Percentiles rank a stretch among this genome's conserved stretches.
These are phyloP conservation scores for Phytopythium ostracodes DNA, from an alignment of 352 stramenopile genomes.

Conservation along the genomic window DNA sequence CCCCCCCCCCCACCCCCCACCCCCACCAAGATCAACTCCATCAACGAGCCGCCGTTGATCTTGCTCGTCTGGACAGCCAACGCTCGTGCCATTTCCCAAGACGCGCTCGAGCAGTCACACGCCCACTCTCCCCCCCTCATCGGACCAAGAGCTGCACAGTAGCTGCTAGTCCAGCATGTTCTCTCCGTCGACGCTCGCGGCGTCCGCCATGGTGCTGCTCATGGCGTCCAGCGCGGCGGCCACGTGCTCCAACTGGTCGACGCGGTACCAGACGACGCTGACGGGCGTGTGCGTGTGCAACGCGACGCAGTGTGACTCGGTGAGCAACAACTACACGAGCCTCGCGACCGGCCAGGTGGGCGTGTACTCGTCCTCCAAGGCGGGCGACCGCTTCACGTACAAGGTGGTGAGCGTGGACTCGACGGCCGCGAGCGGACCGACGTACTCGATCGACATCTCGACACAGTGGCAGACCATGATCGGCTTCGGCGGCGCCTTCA, in stretches of 20 bases:
- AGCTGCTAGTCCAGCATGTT: neutral
- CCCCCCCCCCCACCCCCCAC: too few relatives aligned
- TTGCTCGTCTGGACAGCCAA: neutral
- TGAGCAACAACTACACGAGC: slow-evolving; percentile 41
- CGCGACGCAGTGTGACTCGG: slow-evolving; percentile 41
- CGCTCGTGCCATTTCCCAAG: neutral
- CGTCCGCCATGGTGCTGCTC: slow-evolving; percentile 1
- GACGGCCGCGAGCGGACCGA: slow-evolving; percentile 19
- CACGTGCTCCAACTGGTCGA: slow-evolving; percentile 41
- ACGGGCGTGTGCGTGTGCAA: slow-evolving; percentile 56
- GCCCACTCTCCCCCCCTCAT: neutral
- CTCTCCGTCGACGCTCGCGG: neutral
- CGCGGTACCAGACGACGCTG: slow-evolving; percentile 37
- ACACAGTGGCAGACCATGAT: slow-evolving; percentile 74
- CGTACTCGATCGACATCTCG: slow-evolving; percentile 43
- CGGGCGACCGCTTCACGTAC: slow-evolving; percentile 44
- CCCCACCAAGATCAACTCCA: neutral
- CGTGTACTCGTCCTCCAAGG: slow-evolving; percentile 44
- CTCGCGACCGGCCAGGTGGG: slow-evolving; percentile 35
- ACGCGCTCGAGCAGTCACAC: neutral
- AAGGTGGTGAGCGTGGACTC: slow-evolving; percentile 25
- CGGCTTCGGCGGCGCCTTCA: slow-evolving; percentile 89
- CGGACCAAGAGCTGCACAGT: neutral
- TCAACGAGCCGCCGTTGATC: neutral
- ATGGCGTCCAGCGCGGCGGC: slow-evolving; percentile 8